Evolutionary conservation across 2,329 filamentous ascomycete species (phyloP).

Genomic region (Colletotrichum agaves): DNA sequence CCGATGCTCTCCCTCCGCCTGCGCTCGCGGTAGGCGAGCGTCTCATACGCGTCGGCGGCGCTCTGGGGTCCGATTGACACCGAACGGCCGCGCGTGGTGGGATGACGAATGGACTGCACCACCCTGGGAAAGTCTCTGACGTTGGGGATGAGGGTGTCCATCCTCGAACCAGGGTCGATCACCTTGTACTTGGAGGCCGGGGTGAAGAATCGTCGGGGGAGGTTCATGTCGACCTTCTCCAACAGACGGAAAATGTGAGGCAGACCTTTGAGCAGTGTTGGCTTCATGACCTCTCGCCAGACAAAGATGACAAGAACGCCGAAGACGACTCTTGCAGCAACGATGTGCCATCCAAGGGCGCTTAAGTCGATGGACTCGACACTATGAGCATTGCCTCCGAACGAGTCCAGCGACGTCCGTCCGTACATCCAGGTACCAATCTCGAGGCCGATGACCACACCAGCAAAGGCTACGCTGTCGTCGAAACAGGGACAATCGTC

Average conservation of each 20-base stretch:
- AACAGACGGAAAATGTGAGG: conserved; percentile 90
- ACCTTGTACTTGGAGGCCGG: conserved; percentile 90
- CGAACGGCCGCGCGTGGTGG: conserved; percentile 75
- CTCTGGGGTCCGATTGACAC: conserved; percentile 95
- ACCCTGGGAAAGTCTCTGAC: conserved; percentile 89
- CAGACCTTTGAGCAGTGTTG: conserved; percentile 77
- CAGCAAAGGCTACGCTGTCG: conserved; percentile 92
- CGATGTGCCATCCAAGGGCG: conserved; percentile 72
- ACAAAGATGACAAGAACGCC: conserved; percentile 87
- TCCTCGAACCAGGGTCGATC: conserved; percentile 73
- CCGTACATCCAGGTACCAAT: conserved; percentile 86
- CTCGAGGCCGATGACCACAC: conserved; percentile 87
- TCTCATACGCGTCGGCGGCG: conserved; percentile 95
- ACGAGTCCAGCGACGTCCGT: conserved; percentile 58
- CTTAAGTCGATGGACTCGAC: conserved; percentile 72
- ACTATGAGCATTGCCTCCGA: conserved; percentile 55
- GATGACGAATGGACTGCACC: conserved; percentile 83
- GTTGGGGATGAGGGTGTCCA: conserved; percentile 89
- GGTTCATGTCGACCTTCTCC: conserved; percentile 79
- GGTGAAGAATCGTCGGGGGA: conserved; percentile 92
- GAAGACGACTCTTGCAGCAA: conserved; percentile 75
- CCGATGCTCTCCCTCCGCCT: conserved; percentile 65
- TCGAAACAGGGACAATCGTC: conserved; percentile 98
- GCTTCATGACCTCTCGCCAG: conserved; percentile 93
- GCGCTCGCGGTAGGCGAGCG: conserved; percentile 86